Evolutionary conservation across 176 grass and related monocot species (phyloP), one percentile per base, ranked within the genome.

Genomic region (Miscanthus lutarioriparius): DNA sequence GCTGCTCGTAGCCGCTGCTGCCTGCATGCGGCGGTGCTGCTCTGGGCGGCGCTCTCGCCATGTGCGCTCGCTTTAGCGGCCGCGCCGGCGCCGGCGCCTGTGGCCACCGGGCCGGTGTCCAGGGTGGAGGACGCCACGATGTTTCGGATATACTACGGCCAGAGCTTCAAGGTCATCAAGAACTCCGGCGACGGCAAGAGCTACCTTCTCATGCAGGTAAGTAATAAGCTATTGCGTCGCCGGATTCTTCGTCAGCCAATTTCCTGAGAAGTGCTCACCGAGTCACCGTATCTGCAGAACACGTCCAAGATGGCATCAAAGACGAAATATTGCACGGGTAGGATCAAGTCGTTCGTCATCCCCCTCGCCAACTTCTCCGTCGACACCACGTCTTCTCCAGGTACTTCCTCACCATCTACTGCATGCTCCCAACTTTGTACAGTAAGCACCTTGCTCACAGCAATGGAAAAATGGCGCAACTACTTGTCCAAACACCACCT

Each of bases 151-250:
- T 96, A 99, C 84, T 96, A 99, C 59, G 96, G 96, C 10, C 89
- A 94, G 86, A 92, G 86, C 66, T 99, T 96, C 76, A 99, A 98
- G 87, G 96, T 98, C 74, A 82, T 98, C 73, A 98, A 91, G 86
- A 98, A 96, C 78, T 75, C 70, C 74, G 80, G 89, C 80, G 88
- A 99, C 79, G 93, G 93, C 84, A 91, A 94, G 78, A 99, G 91
- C 74, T 99, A 99, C 49, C 93, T 99, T 43, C 96, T 92, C 54
- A 89, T 94, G 89, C 93, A 95, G 91, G 93, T 93, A 80, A 3
- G 27, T 51, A 53, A 35, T 35, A 53, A 53, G 49, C 6, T 19
- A 35, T 35, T 4, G 27, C 64, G 36, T 1, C 37, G 2, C 36
- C 26, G 10, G 2, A 17, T 45, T 64, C 28, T 64, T 30, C 25